Conservation (phyloP, 345 rosid species). For the Aquilaria malaccensis region DNA sequence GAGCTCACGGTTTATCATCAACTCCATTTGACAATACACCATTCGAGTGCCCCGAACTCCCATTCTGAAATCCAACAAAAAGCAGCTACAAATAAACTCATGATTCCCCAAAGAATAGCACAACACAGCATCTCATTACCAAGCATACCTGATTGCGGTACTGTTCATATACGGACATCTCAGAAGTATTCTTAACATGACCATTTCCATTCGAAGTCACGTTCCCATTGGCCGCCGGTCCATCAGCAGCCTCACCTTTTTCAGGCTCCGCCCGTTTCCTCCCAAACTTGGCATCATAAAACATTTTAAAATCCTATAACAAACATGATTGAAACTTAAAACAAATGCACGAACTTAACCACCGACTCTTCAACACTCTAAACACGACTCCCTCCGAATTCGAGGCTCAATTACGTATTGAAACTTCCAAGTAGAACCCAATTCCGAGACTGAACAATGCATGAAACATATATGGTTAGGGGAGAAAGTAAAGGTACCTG, state of each 20-base stretch:
- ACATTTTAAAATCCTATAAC: constrained; percentile 63
- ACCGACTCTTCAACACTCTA: neutral
- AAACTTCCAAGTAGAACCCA: no score
- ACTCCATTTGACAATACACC: constrained; percentile 36
- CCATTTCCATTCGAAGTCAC: constrained; percentile 39
- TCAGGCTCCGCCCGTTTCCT: constrained; percentile 56
- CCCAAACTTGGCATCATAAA: constrained; percentile 91
- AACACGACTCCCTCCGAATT: constrained; percentile 3
- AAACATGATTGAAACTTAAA: constrained; percentile 25
- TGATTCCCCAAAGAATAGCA: neutral
- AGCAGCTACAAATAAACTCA: neutral
- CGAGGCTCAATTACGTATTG: no score
- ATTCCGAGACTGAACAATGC: no score
- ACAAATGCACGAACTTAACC: constrained; percentile 21
- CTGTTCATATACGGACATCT: constrained; percentile 67
- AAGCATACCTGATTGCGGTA: constrained; percentile 45
- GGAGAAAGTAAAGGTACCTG: constrained; percentile 35
- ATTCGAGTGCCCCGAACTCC: constrained; percentile 25
- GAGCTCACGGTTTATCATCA: constrained; percentile 54
- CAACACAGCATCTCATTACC: neutral
- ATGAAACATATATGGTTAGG: neutral
- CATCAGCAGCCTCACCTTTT: constrained; percentile 30
- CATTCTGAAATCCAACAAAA: constrained; percentile 29
- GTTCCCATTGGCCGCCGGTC: constrained; percentile 27
- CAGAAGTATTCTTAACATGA: constrained; percentile 39